A percentile compares a stretch with the other conserved stretches of the same genome.
Conservation (phyloP, 2,329 filamentous ascomycete species). For the Pseudogymnoascus sp. region DNA sequence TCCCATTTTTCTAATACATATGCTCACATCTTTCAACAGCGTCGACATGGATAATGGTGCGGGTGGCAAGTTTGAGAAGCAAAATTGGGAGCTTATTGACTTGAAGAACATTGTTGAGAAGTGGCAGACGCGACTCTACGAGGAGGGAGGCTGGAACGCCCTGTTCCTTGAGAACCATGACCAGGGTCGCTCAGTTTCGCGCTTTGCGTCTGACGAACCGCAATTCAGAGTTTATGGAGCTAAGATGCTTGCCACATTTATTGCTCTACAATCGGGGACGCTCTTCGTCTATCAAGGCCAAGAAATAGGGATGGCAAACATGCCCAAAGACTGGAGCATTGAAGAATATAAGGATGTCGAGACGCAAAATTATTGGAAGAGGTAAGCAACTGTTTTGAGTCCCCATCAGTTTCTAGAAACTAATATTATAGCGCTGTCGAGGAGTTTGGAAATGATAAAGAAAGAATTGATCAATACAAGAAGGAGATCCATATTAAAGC, state of each 20-base stretch:
- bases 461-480: conserved; percentile 34
- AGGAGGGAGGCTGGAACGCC: conserved; percentile 50
- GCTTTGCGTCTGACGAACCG: conserved; percentile 38
- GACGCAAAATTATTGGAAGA: conserved; percentile 43
- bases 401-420: conserved; percentile 21
- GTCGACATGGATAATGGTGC: conserved; percentile 45
- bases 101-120: conserved; percentile 42
- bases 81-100: conserved; percentile 30
- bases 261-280: conserved; percentile 46
- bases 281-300: conserved; percentile 56
- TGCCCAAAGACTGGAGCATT: conserved; percentile 51
- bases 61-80: conserved; percentile 41
- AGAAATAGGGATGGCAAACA: conserved; percentile 53
- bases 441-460: conserved; percentile 30
- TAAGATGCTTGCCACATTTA: conserved; percentile 49
- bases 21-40: conserved; percentile 23
- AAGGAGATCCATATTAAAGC: conserved; percentile 52
- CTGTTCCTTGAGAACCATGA: conserved; percentile 55
- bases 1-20: conserved; percentile 10
- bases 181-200: conserved; percentile 44
- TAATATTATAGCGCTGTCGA: conserved; percentile 27
- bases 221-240: conserved; percentile 38
- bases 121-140: conserved; percentile 46
- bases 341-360: conserved; percentile 65
- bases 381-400: conserved; percentile 15